phyloP scores from a whole-genome alignment of 768 basidiomycete species.

The Rhizopogon vesiculosus region DNA sequence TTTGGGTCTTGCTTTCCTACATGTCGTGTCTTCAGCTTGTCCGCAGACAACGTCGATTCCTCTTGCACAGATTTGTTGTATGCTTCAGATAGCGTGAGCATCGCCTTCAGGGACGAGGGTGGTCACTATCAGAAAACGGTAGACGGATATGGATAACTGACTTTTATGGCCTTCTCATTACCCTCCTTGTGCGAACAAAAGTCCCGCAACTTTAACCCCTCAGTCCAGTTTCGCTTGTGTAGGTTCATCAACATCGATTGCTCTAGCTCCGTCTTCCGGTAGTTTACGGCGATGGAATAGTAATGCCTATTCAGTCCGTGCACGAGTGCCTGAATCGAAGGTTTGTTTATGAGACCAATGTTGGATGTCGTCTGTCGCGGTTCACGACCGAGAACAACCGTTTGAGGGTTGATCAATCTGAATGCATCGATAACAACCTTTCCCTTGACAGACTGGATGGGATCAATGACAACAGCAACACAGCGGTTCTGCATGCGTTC shows the following conservation, averaged over 20 bases:
- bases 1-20: conserved; percentile 99
- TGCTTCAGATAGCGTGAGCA: conserved; percentile 87
- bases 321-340: conserved; percentile 97
- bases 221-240: conserved; percentile 99
- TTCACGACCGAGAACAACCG: conserved; percentile 88
- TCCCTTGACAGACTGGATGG: conserved; percentile 97
- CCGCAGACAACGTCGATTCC: conserved; percentile 89
- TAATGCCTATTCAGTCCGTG: conserved; percentile 98
- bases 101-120: conserved; percentile 50
- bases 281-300: conserved; percentile 96
- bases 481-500: conserved; percentile 91
- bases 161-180: conserved; percentile 95
- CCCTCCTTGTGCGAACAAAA: conserved; percentile 83
- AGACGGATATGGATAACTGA: conserved; percentile 31
- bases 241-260: conserved; percentile 99
- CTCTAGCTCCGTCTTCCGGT: conserved; percentile 96
- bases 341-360: conserved; percentile 98
- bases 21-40: conserved; percentile 95
- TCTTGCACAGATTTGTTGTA: conserved; percentile 99
- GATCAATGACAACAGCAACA: conserved; percentile 96
- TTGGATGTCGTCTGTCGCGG: conserved; percentile 97
- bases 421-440: conserved; percentile 99
- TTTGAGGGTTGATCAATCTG: conserved; percentile 90
- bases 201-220: conserved; percentile 88
- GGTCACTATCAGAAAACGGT: conserved; percentile 14